Evolutionary conservation across 352 stramenopile genomes (phyloP), one percentile per base, ranked within the genome.

Genomic region (Phytopythium oedochilum): DNA sequence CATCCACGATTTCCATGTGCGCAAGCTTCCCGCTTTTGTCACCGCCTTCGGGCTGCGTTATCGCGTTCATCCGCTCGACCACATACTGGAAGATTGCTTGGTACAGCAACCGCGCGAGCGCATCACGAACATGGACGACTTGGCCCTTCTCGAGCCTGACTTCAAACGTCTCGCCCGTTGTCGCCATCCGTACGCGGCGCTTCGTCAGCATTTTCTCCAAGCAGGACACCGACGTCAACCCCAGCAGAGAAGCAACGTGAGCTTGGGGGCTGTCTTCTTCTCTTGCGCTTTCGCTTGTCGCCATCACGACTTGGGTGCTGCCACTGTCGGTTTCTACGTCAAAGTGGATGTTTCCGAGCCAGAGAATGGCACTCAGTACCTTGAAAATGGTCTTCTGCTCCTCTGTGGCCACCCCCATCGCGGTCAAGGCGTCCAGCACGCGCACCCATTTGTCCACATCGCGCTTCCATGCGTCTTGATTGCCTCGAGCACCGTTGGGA

Each of bases 301-400:
- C 29, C 47, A 76, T 76, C 31, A 58, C 29, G 12, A 80, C 18
- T 17, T 26, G 32, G 10, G 1, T 17, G 29, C 36, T 25, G 4
- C 55, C 58, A 35, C 9, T 31, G 31, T 11, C 3, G 31, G 28
- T 66, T 62, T 51, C 18, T n/a, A 61, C 62, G 23, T 69, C 49
- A 43, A 92, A 80, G 3, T 71, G 60, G 28, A 92, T 56, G 38
- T 92, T 92, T 15, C 79, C 79, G 11, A 92, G 64, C 78, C 81
- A 89, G 5, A 92, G 56, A 22, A 89, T 70, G 15, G 82, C 79
- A 56, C 78, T 87, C 17, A 92, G 57, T 18, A 87, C 55, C 29
- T 68, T 66, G 50, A 90, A 89, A 46, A 92, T 68, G 11, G 67
- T 35, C 35, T 75, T 70, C 31, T 83, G 79, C 28, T 78, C 57